phyloP scores from a whole-genome alignment of 495 filamentous ascomycete genomes.

The Cercophora sp. region DNA sequence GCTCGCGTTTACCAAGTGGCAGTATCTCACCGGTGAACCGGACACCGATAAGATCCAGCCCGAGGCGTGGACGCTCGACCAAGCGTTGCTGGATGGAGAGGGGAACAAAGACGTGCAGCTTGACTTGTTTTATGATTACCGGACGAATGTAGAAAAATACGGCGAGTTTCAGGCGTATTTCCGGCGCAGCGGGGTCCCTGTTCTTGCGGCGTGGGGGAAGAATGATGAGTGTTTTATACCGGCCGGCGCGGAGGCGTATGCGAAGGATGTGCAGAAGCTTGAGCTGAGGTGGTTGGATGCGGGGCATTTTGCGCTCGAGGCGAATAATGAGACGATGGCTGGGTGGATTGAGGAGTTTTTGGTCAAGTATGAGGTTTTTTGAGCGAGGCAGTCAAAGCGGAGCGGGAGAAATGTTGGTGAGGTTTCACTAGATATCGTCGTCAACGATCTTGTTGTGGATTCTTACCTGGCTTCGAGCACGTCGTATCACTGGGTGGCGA shows the following conservation, averaged over 20 bases:
- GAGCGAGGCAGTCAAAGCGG: background rate
- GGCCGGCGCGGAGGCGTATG: constrained; percentile 58
- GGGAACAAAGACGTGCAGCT: constrained; percentile 56
- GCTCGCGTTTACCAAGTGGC: constrained; percentile 47
- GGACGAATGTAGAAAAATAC: constrained; percentile 52
- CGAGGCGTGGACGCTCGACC: constrained; percentile 50
- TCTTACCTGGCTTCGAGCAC: no score
- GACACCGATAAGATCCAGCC: constrained; percentile 41
- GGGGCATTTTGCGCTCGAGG: constrained; percentile 62
- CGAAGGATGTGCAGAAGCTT: constrained; percentile 48
- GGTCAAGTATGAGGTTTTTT: constrained; percentile 23
- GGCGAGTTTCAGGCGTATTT: constrained; percentile 59
- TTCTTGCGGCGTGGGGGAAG: constrained; percentile 61
- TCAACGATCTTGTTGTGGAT: no score
- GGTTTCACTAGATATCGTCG: no score
- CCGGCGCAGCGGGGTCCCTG: constrained; percentile 46
- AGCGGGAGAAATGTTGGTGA: no score
- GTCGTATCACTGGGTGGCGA: no score
- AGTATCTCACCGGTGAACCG: constrained; percentile 51
- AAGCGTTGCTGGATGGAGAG: constrained; percentile 45
- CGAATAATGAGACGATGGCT: constrained; percentile 47
- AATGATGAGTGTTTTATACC: constrained; percentile 55
- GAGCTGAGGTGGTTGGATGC: constrained; percentile 53
- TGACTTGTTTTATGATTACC: constrained; percentile 56
- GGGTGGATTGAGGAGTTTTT: constrained; percentile 47